phyloP scores from a whole-genome alignment of 257 asterid species.

The Datura wrightii region DNA sequence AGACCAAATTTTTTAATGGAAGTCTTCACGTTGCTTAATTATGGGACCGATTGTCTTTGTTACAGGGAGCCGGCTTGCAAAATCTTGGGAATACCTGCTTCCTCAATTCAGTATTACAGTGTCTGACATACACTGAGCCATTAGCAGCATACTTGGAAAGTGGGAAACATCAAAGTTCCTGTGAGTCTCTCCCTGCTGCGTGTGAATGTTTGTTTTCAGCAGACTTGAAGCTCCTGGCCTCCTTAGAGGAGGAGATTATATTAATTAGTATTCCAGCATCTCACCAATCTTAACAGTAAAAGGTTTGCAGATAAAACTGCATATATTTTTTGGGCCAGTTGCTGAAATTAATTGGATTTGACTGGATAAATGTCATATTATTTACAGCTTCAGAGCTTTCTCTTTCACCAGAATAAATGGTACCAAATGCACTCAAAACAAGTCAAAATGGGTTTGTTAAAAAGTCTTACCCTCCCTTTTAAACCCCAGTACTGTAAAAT shows the following conservation, averaged over 20 bases:
- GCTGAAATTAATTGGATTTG: conserved; percentile 17
- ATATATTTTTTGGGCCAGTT: background rate
- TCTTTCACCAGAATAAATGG: conserved; percentile 6
- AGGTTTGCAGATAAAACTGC: background rate
- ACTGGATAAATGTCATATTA: background rate
- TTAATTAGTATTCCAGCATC: background rate
- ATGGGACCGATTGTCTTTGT: conserved; percentile 31
- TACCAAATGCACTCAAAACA: conserved; percentile 7
- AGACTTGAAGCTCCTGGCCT: background rate
- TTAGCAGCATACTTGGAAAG: conserved; percentile 97
- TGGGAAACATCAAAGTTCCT: conserved; percentile 90
- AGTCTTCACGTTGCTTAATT: conserved; percentile 33
- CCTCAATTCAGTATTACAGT: conserved; percentile 91
- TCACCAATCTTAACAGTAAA: background rate
- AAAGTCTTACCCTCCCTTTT: background rate
- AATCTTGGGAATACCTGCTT: conserved; percentile 98
- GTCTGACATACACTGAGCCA: conserved; percentile 96
- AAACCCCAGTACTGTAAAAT: background rate
- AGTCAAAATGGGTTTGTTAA: background rate
- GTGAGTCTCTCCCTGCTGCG: conserved; percentile 56
- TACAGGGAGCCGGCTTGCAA: conserved; percentile 98
- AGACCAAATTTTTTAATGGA: conserved; percentile 18
- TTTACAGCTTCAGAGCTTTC: background rate
- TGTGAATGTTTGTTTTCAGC: background rate
- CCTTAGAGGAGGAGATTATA: background rate